Conservation (phyloP, 2,329 filamentous ascomycete genomes). For the Xylaria sp. region DNA sequence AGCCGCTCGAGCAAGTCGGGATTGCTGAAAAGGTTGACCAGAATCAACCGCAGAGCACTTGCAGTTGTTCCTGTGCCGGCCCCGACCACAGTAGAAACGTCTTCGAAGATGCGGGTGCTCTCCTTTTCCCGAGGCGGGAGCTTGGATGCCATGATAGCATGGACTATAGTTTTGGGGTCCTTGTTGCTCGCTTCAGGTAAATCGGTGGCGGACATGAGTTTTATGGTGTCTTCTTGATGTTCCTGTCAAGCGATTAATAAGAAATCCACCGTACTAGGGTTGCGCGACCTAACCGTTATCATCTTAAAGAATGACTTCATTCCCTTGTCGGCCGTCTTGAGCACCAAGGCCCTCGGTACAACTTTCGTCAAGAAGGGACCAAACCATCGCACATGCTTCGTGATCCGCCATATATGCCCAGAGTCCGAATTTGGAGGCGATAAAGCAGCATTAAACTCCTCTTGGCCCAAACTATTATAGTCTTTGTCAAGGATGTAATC, state of each 20-base stretch:
- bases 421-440: background rate
- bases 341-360: background rate
- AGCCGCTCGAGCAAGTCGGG: too few relatives aligned
- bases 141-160: background rate
- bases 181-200: too few relatives aligned
- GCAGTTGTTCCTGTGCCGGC: slow-evolving; percentile 3
- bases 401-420: slow-evolving; percentile 15
- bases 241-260: too few relatives aligned
- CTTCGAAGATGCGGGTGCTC: slow-evolving; percentile 1
- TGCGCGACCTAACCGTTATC: too few relatives aligned
- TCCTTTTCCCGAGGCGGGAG: slow-evolving; percentile 1
- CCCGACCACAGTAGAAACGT: slow-evolving; percentile 7
- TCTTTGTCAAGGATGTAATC: slow-evolving; percentile 35
- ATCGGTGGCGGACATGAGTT: too few relatives aligned
- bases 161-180: background rate
- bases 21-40: background rate
- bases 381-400: slow-evolving; percentile 14
- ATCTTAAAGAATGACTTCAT: background rate
- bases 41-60: background rate
- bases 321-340: background rate
- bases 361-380: too few relatives aligned
- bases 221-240: too few relatives aligned
- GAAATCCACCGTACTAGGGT: too few relatives aligned
- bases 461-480: slow-evolving; percentile 28
- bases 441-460: slow-evolving; percentile 32